phyloP scores from a whole-genome alignment of 192 early-diverging fungal genomes.

The Diversispora eburnea region DNA sequence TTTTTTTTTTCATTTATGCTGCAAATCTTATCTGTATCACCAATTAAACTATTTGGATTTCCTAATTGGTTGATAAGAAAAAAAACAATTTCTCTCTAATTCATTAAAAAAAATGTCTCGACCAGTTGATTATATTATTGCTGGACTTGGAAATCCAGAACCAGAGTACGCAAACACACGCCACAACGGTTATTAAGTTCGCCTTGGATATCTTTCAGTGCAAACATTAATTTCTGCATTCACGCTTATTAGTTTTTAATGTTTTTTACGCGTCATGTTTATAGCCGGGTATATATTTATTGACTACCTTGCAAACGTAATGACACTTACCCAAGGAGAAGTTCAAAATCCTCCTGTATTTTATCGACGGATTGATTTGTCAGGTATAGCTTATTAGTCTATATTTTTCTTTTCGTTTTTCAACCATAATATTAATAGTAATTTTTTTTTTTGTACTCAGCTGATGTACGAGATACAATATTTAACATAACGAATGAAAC shows the following conservation, averaged over 20 bases:
- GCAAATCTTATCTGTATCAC: too few species aligned
- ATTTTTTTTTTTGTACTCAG: too few species aligned
- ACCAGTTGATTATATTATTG: slow-evolving; percentile 52
- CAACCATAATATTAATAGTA: too few species aligned
- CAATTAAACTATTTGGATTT: too few species aligned
- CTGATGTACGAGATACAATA: slow-evolving; percentile 53
- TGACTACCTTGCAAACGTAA: slow-evolving; percentile 59
- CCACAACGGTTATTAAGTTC: slow-evolving; percentile 47
- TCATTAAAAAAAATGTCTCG: slow-evolving; percentile 22
- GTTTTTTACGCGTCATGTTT: neutral
- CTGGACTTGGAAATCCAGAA: slow-evolving; percentile 54
- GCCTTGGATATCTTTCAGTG: neutral
- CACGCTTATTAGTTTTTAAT: neutral
- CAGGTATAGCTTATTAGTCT: slow-evolving; percentile 27
- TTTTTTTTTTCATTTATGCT: too few species aligned
- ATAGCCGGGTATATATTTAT: slow-evolving; percentile 56
- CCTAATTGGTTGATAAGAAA: too few species aligned
- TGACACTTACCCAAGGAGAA: slow-evolving; percentile 46
- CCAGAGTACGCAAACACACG: slow-evolving; percentile 46
- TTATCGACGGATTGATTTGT: slow-evolving; percentile 35
- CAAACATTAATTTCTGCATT: neutral
- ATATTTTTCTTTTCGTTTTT: neutral
- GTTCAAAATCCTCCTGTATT: slow-evolving; percentile 32
- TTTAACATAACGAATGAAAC: slow-evolving; percentile 40
- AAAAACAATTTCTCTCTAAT: too few species aligned